Evolutionary conservation across 108 stramenopile genomes (phyloP).

Genomic region (Phaeodactylum tricornutum): DNA sequence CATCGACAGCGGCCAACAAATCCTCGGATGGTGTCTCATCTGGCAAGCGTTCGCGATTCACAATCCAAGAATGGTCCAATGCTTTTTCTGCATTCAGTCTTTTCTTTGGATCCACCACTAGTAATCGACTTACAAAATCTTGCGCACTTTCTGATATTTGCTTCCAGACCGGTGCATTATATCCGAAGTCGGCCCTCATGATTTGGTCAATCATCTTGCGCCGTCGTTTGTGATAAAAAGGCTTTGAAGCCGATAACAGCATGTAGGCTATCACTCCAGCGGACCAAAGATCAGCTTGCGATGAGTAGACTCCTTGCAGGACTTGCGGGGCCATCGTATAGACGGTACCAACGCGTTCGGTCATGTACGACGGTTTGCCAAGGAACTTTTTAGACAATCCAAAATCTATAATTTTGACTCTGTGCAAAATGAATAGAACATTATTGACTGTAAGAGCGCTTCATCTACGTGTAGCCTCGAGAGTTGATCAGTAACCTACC

Average conservation of each 20-base stretch:
- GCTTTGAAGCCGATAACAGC: slow-evolving; percentile 41
- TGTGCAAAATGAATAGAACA: too few relatives aligned
- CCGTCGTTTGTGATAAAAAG: slow-evolving; percentile 45
- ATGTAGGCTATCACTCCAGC: slow-evolving; percentile 62
- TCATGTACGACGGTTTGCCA: slow-evolving; percentile 22
- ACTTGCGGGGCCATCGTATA: slow-evolving; percentile 77
- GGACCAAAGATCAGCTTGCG: slow-evolving; percentile 74
- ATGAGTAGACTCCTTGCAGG: slow-evolving; percentile 58
- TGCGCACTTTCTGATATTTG: slow-evolving; percentile 40
- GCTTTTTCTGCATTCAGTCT: slow-evolving; percentile 38
- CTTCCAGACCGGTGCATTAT: slow-evolving; percentile 41
- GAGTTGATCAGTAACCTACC: too few relatives aligned
- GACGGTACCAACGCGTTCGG: slow-evolving; percentile 65
- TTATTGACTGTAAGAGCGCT: too few relatives aligned
- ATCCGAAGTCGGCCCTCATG: slow-evolving; percentile 48
- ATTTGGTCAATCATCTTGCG: slow-evolving; percentile 41
- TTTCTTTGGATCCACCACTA: slow-evolving; percentile 50
- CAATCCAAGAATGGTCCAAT: slow-evolving; percentile 39
- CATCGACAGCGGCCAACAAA: background rate
- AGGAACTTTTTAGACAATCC: slow-evolving; percentile 60
- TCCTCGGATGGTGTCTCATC: slow-evolving; percentile 8
- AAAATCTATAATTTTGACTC: slow-evolving; percentile 29
- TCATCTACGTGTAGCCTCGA: too few relatives aligned
- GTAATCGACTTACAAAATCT: slow-evolving; percentile 40
- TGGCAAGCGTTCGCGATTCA: slow-evolving; percentile 12